Base-by-base conservation (phyloP, 768 basidiomycete species). In the Boletus rufocinnamomeus region DNA sequence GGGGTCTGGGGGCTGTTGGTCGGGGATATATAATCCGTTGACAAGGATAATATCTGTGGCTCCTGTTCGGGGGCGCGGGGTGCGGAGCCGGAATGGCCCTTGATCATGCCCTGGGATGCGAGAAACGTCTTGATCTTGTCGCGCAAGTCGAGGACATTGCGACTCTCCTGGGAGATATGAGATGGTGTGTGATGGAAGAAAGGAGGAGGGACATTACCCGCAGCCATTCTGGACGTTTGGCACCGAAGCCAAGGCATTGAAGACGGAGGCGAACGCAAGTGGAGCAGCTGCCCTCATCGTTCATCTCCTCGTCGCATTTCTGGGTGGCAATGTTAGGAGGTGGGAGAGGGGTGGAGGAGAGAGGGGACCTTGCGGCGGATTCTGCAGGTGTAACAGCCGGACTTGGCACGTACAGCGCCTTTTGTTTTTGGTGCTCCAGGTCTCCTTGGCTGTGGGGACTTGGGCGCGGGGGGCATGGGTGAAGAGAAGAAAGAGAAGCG, bases 371-470 rank as follows among this genome's bases (percentile, higher is more conserved):
- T 92, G 67, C 91, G 81, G 64, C 91, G 84, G 41, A 93, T 90
- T 67, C 91, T 83, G 77, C 91, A 93, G 56, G 91, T 93, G 76
- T 91, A 93, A 72, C 91, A 93, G 63, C 91, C 91, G 53, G 89
- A 88, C 82, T 93, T 93, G 55, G 90, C 91, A 70, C 91, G 86
- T 30, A 87, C 83, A 55, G 88, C 86, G 71, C 88, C 90, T 80
- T 91, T 93, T 61, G 84, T 80, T 72, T 91, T 91, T 61, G 85
- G 81, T 70, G 82, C 77, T 66, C 83, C 83, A 72, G 75, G 61
- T 63, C 77, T 75, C 77, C 57, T 75, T 38, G 37, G 72, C 69
- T 52, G 80, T 0, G 71, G 71, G 21, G 76, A 73, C 70, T 80
- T 82, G 35, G 80, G 75, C 3, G 72, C 66, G 7, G 79, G 73